These are phyloP conservation scores for Cochlearia excelsa DNA, from an alignment of 345 rosid species.

Conservation along the genomic window DNA sequence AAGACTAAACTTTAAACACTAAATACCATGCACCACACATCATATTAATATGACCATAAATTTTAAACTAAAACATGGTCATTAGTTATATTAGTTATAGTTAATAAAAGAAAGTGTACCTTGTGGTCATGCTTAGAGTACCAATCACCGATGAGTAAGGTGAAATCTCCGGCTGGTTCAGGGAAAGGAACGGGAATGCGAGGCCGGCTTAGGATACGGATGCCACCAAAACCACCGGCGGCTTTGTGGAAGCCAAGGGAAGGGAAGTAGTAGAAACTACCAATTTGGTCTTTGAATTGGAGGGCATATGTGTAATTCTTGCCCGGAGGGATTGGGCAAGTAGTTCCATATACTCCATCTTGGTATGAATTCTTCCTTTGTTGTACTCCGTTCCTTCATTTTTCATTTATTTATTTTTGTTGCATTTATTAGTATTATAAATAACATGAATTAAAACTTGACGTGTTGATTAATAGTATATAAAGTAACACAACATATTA, in stretches of 20 bases:
- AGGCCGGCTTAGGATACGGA: constrained; percentile 78
- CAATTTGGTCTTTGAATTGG: constrained; percentile 73
- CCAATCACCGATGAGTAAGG: constrained; percentile 88
- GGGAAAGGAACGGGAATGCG: constrained; percentile 83
- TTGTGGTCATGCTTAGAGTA: constrained; percentile 52
- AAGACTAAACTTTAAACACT: too few species aligned
- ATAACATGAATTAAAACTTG: constrained; percentile 16
- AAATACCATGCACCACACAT: too few species aligned
- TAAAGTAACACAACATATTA: neutral
- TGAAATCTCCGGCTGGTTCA: constrained; percentile 72
- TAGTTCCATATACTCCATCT: constrained; percentile 94
- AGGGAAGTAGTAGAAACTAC: constrained; percentile 55
- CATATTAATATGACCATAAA: too few species aligned
- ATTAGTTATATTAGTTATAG: too few species aligned
- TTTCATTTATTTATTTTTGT: neutral
- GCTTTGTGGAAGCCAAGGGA: constrained; percentile 90
- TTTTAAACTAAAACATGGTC: too few species aligned
- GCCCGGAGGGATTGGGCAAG: constrained; percentile 95
- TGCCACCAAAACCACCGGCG: constrained; percentile 83
- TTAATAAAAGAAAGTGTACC: constrained; percentile 36
- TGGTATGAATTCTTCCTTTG: constrained; percentile 78
- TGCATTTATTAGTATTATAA: constrained; percentile 3
- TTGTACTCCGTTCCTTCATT: constrained; percentile 81
- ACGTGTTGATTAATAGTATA: constrained; percentile 18
- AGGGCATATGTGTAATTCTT: constrained; percentile 76